Conservation (phyloP, 2,329 filamentous ascomycete species). For the Plectosphaerella cucumerina region DNA sequence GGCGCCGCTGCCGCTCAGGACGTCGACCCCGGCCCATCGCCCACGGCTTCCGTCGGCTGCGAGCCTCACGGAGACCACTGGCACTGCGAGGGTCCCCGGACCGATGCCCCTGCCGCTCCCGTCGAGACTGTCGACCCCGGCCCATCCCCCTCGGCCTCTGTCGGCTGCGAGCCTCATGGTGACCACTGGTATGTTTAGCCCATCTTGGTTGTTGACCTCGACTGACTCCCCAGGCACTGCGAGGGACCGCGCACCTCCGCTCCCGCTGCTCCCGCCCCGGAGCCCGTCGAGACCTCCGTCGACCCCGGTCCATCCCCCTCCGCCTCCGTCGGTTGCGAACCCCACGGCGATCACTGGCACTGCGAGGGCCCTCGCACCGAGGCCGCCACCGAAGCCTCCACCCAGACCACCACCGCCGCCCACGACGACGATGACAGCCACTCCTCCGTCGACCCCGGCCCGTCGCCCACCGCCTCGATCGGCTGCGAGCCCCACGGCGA, state of each 20-base stretch:
- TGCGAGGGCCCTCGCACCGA: too few species aligned
- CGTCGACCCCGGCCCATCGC: constrained; percentile 13
- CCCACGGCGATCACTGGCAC: constrained; percentile 7
- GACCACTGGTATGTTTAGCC: too few species aligned
- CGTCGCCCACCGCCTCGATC: too few species aligned
- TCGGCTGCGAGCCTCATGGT: constrained; percentile 24
- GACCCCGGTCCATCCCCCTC: too few species aligned
- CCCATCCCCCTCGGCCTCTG: constrained; percentile 26
- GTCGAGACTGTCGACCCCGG: constrained; percentile 6
- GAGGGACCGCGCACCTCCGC: too few species aligned
- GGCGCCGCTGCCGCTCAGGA: constrained; percentile 6
- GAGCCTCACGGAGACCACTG: constrained; percentile 21
- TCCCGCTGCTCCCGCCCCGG: too few species aligned
- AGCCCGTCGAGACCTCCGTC: too few species aligned
- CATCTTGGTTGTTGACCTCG: too few species aligned
- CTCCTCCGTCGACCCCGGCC: too few species aligned
- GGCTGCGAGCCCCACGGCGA: constrained; percentile 17
- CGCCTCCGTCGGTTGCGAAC: too few species aligned
- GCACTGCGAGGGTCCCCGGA: constrained; percentile 10
- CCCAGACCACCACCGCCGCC: neutral
- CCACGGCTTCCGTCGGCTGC: constrained; percentile 29
- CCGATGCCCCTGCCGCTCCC: constrained; percentile 1
- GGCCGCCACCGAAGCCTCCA: neutral
- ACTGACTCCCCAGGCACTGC: too few species aligned
- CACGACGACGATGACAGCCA: too few species aligned